Base-by-base conservation (phyloP, 1,284 basidiomycete genomes). In the Earliella scabrosa region DNA sequence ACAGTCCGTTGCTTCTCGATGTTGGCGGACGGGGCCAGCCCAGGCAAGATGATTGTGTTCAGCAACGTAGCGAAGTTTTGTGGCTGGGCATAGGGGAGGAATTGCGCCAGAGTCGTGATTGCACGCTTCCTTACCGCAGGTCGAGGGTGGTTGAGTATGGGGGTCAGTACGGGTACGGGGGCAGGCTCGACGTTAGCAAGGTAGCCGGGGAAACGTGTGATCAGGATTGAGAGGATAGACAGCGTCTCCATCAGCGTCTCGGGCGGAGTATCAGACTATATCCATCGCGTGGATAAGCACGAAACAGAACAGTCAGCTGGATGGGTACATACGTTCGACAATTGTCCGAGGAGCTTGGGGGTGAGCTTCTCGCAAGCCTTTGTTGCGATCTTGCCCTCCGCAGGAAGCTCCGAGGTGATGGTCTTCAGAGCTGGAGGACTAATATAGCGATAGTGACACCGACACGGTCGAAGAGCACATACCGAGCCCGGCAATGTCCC, bases 401-500 rank as follows among this genome's bases (percentile, higher is more conserved):
- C 81, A 3, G 93, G 91, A 52, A 98, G 81, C 72, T 97, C 94
- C 16, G 90, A 82, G 0, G 95, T 94, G 65, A 98, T 95, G 1
- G 94, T 97, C 76, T 98, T 98, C 63, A 99, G 80, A 3, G 95
- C 94, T 95, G 63, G 18, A 36, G 7, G 2, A 16, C 29, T 35
- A 21, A 47, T 27, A 47, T 52, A 45, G 56, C 10, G 45, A 32
- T 45, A 18, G 16, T 18, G 32, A 21, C 38, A 49, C 23, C 43
- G 14, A 38, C 21, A 46, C 50, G 24, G 23, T 35, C n/a, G n/a
- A 20, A 34, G 26, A 14, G 27, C 45, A 72, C 86, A 47, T 55
- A 96, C 95, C 96, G 48, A 98, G 83, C 36, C 91, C 90, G 13
- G 95, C 93, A 60, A 99, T 95, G 76, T 98, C 97, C 56, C 97